These are phyloP conservation scores for Populus tomentosa DNA, from an alignment of 441 rosid genomes.

Conservation along the genomic window DNA sequence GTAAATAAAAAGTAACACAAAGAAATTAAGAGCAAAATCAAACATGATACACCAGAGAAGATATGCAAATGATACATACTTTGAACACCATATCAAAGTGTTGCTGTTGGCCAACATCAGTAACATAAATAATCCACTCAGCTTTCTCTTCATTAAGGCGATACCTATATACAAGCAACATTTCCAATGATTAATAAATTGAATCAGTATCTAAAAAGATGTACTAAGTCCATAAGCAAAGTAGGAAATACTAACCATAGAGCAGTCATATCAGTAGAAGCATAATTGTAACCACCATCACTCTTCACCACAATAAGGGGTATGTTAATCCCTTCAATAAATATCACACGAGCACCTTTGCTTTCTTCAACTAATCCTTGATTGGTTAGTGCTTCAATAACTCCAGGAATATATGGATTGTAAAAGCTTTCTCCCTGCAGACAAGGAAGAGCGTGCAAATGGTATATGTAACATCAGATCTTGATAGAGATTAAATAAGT, in stretches of 20 bases:
- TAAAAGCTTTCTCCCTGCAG: constrained; percentile 96
- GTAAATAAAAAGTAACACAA: not conserved
- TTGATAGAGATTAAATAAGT: not conserved
- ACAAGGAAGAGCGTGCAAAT: not conserved
- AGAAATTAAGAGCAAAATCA: not conserved
- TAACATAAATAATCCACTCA: constrained; percentile 91
- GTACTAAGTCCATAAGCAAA: not conserved
- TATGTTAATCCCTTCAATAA: constrained; percentile 60
- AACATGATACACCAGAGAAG: not conserved
- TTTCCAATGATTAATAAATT: not conserved
- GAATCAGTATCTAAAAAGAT: not conserved
- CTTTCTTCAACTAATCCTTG: constrained; percentile 79
- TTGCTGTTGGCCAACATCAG: constrained; percentile 95
- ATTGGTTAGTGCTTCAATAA: constrained; percentile 45
- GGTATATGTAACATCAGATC: not conserved
- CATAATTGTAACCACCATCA: constrained; percentile 94
- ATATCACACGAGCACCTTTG: constrained; percentile 86
- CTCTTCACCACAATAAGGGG: constrained; percentile 95
- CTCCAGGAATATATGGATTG: constrained; percentile 63
- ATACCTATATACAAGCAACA: constrained; percentile 53
- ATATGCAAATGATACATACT: constrained; percentile 35
- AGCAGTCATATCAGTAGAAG: constrained; percentile 88
- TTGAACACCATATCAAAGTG: constrained; percentile 89
- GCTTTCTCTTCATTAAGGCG: constrained; percentile 91
- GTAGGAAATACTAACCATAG: constrained; percentile 55